A percentile compares a stretch with the other conserved stretches of the same genome.
Conservation (phyloP, 768 basidiomycete genomes). For the Gymnopilus junonius region DNA sequence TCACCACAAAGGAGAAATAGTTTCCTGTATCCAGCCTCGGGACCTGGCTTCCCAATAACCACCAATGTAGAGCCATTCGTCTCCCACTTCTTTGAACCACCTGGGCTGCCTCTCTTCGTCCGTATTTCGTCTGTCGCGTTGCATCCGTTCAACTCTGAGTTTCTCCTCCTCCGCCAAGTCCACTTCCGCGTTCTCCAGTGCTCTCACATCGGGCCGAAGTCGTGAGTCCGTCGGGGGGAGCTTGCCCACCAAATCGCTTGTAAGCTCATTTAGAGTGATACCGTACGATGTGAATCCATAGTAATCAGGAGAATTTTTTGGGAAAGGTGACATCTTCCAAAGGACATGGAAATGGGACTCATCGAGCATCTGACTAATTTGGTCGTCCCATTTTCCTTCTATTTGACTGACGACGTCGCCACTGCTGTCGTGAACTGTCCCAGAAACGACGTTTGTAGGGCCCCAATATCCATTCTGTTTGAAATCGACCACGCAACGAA, state of each 20-base stretch:
- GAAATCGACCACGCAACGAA: conserved; percentile 78
- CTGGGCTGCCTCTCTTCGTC: conserved; percentile 64
- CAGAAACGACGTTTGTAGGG: conserved; percentile 72
- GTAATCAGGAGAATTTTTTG: conserved; percentile 67
- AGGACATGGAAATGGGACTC: conserved; percentile 72
- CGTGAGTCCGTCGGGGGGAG: conserved; percentile 85
- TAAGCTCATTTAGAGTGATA: conserved; percentile 82
- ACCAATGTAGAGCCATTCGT: conserved; percentile 78
- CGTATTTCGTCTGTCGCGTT: conserved; percentile 69
- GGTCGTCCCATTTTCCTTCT: conserved; percentile 93
- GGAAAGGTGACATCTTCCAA: conserved; percentile 79
- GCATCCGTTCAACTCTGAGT: conserved; percentile 70
- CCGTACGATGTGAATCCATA: conserved; percentile 87
- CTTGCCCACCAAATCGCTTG: conserved; percentile 61
- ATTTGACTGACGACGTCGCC: conserved; percentile 62
- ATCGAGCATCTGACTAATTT: conserved; percentile 70
- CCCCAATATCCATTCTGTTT: conserved; percentile 88
- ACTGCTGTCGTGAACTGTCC: conserved; percentile 54
- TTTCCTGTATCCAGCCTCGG: conserved; percentile 60
- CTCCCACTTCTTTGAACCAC: conserved; percentile 76
- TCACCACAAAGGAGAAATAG: conserved; percentile 64
- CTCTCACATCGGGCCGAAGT: conserved; percentile 79
- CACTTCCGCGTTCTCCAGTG: conserved; percentile 77
- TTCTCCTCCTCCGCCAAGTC: conserved; percentile 78
- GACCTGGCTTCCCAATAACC: conserved; percentile 84